phyloP scores from a whole-genome alignment of 768 basidiomycete species.

The Clitopilus passeckerianus region DNA sequence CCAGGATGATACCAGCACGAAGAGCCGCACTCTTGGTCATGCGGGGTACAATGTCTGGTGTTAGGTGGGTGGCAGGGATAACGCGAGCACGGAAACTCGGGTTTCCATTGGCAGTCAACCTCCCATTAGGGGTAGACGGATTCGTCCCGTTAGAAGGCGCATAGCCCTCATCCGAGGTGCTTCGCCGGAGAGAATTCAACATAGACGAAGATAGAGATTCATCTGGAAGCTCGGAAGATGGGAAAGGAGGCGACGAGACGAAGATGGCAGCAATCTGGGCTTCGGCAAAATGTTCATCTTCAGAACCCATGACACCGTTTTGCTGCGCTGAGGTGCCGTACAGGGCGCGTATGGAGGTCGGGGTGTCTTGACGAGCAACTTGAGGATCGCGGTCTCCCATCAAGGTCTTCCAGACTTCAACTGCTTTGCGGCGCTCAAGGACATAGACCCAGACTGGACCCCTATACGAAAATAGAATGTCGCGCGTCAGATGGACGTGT shows the following conservation, averaged over 20 bases:
- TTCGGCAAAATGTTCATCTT: slow-evolving; percentile 65
- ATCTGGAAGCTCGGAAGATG: slow-evolving; percentile 55
- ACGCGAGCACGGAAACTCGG: slow-evolving; percentile 60
- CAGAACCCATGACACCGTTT: slow-evolving; percentile 72
- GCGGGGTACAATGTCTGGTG: slow-evolving; percentile 73
- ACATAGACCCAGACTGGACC: slow-evolving; percentile 92
- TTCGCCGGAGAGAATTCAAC: slow-evolving; percentile 35
- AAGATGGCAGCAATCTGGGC: slow-evolving; percentile 76
- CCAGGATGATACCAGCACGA: slow-evolving; percentile 53
- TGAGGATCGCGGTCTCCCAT: slow-evolving; percentile 67
- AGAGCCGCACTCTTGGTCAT: slow-evolving; percentile 72
- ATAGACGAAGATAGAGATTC: slow-evolving; percentile 43
- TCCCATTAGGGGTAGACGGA: slow-evolving; percentile 38
- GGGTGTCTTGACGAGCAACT: slow-evolving; percentile 46
- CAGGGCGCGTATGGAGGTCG: slow-evolving; percentile 66
- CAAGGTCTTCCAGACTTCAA: slow-evolving; percentile 74
- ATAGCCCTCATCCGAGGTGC: slow-evolving; percentile 37
- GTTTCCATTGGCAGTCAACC: slow-evolving; percentile 38
- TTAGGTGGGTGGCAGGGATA: slow-evolving; percentile 53
- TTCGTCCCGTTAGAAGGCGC: slow-evolving; percentile 38
- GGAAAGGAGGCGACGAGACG: slow-evolving; percentile 79
- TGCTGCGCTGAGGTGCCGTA: slow-evolving; percentile 52
- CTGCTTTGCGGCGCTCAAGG: slow-evolving; percentile 75
- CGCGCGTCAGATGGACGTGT: not conserved
- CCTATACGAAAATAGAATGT: slow-evolving; percentile 28